phyloP scores from a whole-genome alignment of 768 basidiomycete species.

The Fomitopsis serialis region DNA sequence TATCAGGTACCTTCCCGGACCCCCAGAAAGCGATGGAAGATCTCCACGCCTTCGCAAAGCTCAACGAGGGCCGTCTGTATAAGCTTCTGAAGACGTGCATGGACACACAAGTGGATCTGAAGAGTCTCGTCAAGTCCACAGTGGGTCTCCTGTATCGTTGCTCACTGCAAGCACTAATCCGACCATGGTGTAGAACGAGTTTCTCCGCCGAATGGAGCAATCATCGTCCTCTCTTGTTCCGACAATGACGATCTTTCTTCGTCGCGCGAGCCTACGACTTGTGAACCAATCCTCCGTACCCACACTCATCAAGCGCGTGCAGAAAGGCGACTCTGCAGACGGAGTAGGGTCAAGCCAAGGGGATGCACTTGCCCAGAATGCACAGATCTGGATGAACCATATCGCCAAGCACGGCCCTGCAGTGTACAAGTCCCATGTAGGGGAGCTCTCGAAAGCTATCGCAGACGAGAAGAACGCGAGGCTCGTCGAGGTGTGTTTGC shows the following conservation, averaged over 20 bases:
- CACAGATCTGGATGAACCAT: slow-evolving; percentile 47
- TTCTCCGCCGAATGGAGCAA: slow-evolving; percentile 71
- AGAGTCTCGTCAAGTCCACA: slow-evolving; percentile 69
- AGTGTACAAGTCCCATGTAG: slow-evolving; percentile 68
- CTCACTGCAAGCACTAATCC: too few relatives aligned
- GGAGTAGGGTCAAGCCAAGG: slow-evolving; percentile 32
- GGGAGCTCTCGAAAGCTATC: slow-evolving; percentile 71
- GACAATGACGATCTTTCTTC: slow-evolving; percentile 70
- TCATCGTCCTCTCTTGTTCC: slow-evolving; percentile 50
- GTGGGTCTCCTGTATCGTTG: slow-evolving; percentile 33
- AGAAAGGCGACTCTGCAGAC: slow-evolving; percentile 34
- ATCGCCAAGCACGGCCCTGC: slow-evolving; percentile 74
- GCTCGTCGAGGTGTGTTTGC: slow-evolving; percentile 63
- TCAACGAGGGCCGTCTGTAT: slow-evolving; percentile 84
- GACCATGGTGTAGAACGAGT: slow-evolving; percentile 53
- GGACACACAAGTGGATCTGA: slow-evolving; percentile 82
- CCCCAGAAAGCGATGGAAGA: slow-evolving; percentile 73
- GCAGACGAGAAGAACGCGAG: slow-evolving; percentile 51
- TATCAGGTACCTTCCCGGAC: slow-evolving; percentile 55
- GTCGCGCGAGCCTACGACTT: slow-evolving; percentile 63
- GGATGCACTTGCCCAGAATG: slow-evolving; percentile 37
- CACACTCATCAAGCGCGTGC: slow-evolving; percentile 65
- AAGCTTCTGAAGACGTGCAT: slow-evolving; percentile 77
- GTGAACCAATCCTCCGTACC: slow-evolving; percentile 85
- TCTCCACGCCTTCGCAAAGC: slow-evolving; percentile 73